These are phyloP conservation scores for Neopestalotiopsis sp. DNA, from an alignment of 2,329 filamentous ascomycete species.

Conservation along the genomic window DNA sequence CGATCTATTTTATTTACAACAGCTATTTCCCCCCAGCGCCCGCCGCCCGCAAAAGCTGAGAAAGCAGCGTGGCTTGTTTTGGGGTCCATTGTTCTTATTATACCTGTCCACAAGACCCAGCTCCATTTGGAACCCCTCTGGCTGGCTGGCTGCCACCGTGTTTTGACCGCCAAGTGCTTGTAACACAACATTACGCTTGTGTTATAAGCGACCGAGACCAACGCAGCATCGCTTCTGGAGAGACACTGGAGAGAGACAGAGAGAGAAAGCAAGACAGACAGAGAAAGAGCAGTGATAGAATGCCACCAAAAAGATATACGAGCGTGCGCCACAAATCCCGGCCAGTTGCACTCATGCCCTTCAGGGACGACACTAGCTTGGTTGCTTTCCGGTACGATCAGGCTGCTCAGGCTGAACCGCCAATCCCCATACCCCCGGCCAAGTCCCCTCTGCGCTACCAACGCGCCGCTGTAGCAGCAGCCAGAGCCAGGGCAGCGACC, in stretches of 20 bases:
- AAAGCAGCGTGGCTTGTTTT: neutral
- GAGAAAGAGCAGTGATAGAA: neutral
- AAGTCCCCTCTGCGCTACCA: conserved; percentile 41
- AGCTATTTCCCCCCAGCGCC: neutral
- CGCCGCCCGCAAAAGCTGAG: neutral
- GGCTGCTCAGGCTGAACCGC: conserved; percentile 61
- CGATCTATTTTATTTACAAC: conserved; percentile 1
- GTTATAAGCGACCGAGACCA: neutral
- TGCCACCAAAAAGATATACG: conserved; percentile 46
- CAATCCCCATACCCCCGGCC: conserved; percentile 56
- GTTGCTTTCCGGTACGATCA: conserved; percentile 66
- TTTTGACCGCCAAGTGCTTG: neutral
- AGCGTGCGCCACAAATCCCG: conserved; percentile 49
- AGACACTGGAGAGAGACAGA: no score
- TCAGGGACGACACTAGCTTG: conserved; percentile 55
- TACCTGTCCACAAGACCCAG: neutral
- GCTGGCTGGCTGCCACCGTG: neutral
- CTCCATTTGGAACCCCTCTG: neutral
- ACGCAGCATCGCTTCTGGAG: neutral
- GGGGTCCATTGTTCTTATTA: no score
- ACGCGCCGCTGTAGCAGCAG: neutral
- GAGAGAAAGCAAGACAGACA: no score
- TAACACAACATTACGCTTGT: conserved; percentile 9
- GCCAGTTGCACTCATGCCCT: conserved; percentile 41
- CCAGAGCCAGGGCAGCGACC: no score